Percentiles rank a stretch among this genome's conserved stretches.
phyloP scores from a whole-genome alignment of 2,329 filamentous ascomycete species.

The Seiridium unicorne region DNA sequence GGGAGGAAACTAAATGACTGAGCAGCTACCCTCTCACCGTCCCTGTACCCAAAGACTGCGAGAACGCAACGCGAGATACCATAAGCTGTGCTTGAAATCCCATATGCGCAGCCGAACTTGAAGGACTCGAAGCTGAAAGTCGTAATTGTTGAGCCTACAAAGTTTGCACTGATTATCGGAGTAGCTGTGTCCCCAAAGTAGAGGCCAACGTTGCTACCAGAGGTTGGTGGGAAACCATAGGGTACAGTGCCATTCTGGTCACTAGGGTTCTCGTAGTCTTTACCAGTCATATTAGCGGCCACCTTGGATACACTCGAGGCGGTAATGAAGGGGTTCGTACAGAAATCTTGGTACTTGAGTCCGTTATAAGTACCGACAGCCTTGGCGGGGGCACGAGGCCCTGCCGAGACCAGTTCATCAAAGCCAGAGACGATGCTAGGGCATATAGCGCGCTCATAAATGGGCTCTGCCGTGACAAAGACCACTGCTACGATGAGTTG shows the following conservation, averaged over 20 bases:
- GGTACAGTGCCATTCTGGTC: not conserved
- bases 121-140: not conserved
- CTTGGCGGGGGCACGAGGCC: not conserved
- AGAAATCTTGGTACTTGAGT: slow-evolving; percentile 1
- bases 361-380: not conserved
- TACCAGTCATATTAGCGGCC: not conserved
- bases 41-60: not conserved
- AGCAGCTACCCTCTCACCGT: not conserved
- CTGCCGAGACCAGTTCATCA: not conserved
- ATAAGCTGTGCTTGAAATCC: not conserved
- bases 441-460: not conserved
- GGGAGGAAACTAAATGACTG: not conserved
- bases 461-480: not conserved
- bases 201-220: not conserved
- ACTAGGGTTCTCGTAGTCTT: not conserved
- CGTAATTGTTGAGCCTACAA: not conserved
- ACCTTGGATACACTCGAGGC: no score
- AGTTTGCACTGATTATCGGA: not conserved
- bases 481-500: not conserved
- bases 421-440: not conserved
- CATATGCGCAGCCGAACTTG: not conserved
- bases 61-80: not conserved
- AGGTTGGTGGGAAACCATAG: not conserved
- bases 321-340: not conserved
- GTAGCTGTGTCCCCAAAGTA: not conserved